Conservation (phyloP, 768 basidiomycete genomes). For the Termitomyces sp. region DNA sequence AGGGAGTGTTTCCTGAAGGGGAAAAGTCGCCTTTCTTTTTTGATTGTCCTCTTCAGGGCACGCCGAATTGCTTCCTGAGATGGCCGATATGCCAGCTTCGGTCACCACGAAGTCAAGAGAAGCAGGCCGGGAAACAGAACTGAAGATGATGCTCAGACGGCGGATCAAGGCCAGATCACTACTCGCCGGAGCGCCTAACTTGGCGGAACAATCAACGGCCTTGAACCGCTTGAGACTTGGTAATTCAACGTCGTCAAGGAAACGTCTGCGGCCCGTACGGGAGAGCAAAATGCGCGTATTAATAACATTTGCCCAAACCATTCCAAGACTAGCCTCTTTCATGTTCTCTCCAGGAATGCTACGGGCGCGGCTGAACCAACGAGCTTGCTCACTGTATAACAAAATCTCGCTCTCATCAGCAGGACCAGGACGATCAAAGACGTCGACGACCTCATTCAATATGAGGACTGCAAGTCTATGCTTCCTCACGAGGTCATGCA, state of each 20-base stretch:
- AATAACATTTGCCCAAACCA: conserved; percentile 92
- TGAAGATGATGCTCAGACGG: conserved; percentile 75
- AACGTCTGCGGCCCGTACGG: conserved; percentile 65
- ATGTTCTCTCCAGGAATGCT: conserved; percentile 49
- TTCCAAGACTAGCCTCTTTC: conserved; percentile 82
- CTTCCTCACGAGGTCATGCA: conserved; percentile 66
- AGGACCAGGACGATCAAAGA: conserved; percentile 39
- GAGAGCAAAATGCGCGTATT: conserved; percentile 81
- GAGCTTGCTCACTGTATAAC: conserved; percentile 66
- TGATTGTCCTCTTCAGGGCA: conserved; percentile 4
- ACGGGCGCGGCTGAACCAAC: conserved; percentile 69
- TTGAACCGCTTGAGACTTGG: conserved; percentile 22
- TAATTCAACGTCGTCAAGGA: conserved; percentile 35
- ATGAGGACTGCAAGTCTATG: conserved; percentile 73
- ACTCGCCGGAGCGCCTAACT: background rate
- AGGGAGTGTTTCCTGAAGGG: background rate
- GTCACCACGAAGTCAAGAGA: conserved; percentile 78
- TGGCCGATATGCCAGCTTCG: conserved; percentile 43
- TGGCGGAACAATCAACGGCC: conserved; percentile 7
- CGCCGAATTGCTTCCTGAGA: conserved; percentile 18
- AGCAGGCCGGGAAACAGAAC: conserved; percentile 47
- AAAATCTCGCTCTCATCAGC: conserved; percentile 31
- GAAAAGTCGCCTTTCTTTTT: background rate
- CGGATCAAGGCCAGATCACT: conserved; percentile 56
- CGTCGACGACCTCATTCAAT: conserved; percentile 86